Base-by-base conservation (phyloP, 208 protist species). In the Trypanosoma melophagium region DNA sequence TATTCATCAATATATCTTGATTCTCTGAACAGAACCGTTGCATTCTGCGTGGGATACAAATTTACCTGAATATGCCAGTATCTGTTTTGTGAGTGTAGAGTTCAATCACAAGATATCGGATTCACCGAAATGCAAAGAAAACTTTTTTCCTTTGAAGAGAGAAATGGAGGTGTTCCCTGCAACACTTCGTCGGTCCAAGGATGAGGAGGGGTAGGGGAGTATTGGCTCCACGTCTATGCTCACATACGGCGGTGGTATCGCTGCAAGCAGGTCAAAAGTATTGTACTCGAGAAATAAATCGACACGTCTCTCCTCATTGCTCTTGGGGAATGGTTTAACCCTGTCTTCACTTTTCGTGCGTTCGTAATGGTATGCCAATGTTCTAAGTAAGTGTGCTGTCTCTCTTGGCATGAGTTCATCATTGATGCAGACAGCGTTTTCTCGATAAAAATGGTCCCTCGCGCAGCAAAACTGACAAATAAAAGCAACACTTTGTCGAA, bases 391-490 rank as follows among this genome's bases (percentile, higher is more conserved):
- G 47, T 84, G 85, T 17, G 56, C 70, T 24, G 60, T 73, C 31
- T 81, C 67, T 52, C 63, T 44, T 24, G 76, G 75, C 68, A 92
- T 87, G 42, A 64, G 68, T 59, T 94, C 89, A 49, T 94, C 86
- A 73, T 94, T 94, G 65, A 94, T 85, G 77, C 89, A 94, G 12
- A 92, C 51, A 1, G 80, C 79, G 38, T 89, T 75, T n/a, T 89
- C 84, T 60, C 89, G 83, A 70, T 94, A 94, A 62, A 81, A 92
- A 25, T 84, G 84, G 49, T 94, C 89, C 13, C 81, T 79, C 25
- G 86, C 78, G 47, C 80, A 88, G 77, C 89, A 94, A 53, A 88
- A 92, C 44, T 84, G 75, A 28, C 89, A 94, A 21, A 92, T 64
- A 75, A 94, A 94, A 47, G 87, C 66, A 8, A 89, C 77, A 41